These are phyloP conservation scores for Colletotrichum sp. DNA, from an alignment of 2,329 filamentous ascomycete species.

Conservation along the genomic window DNA sequence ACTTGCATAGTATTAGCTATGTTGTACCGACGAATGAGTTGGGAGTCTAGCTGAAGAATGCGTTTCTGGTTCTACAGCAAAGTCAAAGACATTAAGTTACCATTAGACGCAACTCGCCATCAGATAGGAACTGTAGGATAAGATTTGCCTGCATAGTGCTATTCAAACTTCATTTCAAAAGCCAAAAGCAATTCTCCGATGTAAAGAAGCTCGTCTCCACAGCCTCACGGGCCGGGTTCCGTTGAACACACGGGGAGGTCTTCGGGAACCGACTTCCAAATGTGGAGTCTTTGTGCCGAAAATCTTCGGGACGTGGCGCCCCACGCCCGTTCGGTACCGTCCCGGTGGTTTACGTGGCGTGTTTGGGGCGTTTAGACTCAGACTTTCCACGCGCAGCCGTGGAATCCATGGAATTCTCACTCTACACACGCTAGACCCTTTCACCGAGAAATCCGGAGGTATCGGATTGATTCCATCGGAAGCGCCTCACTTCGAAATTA, in stretches of 20 bases:
- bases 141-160: neutral
- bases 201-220: neutral
- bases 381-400: neutral
- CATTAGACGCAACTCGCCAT: neutral
- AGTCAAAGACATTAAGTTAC: neutral
- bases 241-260: neutral
- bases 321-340: neutral
- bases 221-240: neutral
- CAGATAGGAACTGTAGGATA: neutral
- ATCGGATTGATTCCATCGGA: neutral
- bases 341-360: neutral
- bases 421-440: too few species aligned
- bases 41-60: neutral
- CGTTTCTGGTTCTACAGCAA: neutral
- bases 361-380: neutral
- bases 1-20: accelerated
- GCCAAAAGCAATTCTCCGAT: neutral
- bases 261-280: neutral
- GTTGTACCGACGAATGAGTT: neutral
- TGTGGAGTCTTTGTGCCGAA: neutral
- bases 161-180: neutral
- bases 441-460: neutral
- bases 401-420: neutral
- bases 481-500: neutral
- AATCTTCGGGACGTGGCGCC: neutral